A percentile compares a stretch with the other conserved stretches of the same genome.
Conservation (phyloP, 192 early-diverging fungal species). For the Chytriomyces hyalinus region DNA sequence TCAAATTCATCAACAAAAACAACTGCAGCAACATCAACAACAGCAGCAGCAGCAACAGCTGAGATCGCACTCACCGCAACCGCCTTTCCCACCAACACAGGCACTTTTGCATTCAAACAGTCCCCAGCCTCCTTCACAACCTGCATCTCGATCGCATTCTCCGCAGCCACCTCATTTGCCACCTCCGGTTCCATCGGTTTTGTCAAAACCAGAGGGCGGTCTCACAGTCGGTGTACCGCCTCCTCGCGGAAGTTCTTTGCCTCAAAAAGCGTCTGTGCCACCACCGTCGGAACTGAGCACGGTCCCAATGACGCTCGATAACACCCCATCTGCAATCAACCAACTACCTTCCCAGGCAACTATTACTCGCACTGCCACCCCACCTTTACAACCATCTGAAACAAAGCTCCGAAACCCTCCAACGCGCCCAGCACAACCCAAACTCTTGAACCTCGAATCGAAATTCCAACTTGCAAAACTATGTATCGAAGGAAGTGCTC, state of each 20-base stretch:
- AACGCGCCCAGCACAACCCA: background rate
- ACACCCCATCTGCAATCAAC: background rate
- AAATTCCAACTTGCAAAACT: slow-evolving; percentile 28
- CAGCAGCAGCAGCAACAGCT: too few species aligned
- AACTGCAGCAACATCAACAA: too few species aligned
- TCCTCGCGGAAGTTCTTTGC: background rate
- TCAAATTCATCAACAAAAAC: too few species aligned
- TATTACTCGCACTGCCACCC: background rate
- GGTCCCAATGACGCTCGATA: too few species aligned
- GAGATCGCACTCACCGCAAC: too few species aligned
- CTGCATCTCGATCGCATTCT: too few species aligned
- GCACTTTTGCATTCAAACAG: background rate
- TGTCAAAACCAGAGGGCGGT: background rate
- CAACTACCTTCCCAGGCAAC: background rate
- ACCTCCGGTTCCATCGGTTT: background rate
- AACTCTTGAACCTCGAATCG: background rate
- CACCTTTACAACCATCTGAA: background rate
- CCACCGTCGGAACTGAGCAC: background rate
- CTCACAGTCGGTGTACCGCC: background rate
- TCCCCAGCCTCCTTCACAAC: background rate
- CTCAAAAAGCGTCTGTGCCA: background rate
- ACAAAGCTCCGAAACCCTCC: background rate
- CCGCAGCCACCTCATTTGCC: background rate
- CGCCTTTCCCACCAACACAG: background rate
- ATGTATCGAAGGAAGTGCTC: slow-evolving; percentile 20